Evolutionary conservation across 2,329 filamentous ascomycete genomes (phyloP).

Genomic region (Monosporascus sp.): DNA sequence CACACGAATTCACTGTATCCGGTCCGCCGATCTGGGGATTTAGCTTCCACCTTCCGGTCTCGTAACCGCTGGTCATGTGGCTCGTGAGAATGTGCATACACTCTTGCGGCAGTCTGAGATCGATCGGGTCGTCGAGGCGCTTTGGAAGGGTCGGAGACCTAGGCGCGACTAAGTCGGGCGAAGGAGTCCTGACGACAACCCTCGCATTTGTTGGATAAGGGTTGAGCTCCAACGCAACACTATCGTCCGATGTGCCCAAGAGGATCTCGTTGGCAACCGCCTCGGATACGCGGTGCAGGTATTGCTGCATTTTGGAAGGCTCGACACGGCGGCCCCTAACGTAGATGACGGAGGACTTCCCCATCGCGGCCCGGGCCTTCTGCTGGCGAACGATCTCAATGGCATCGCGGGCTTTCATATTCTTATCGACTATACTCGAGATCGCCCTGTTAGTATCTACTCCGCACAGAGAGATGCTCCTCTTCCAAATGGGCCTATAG

Average conservation of each 20-base stretch:
- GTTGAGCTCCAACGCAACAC: neutral
- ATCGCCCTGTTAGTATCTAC: neutral
- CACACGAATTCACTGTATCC: slow-evolving; percentile 22
- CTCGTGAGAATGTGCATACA: slow-evolving; percentile 23
- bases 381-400: slow-evolving; percentile 27
- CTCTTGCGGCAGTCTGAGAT: slow-evolving; percentile 20
- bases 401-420: slow-evolving; percentile 25
- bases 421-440: slow-evolving; percentile 19
- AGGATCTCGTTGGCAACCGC: slow-evolving; percentile 21
- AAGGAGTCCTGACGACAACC: slow-evolving; percentile 23
- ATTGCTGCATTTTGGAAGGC: slow-evolving; percentile 24
- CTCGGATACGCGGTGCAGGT: slow-evolving; percentile 17
- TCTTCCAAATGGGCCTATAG: neutral
- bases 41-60: slow-evolving; percentile 19
- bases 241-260: neutral
- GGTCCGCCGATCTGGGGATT: slow-evolving; percentile 7
- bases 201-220: slow-evolving; percentile 6
- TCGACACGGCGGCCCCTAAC: slow-evolving; percentile 22
- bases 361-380: slow-evolving; percentile 21
- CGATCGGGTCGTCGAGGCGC: slow-evolving; percentile 19
- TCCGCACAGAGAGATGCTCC: too few species aligned
- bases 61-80: slow-evolving; percentile 19
- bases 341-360: slow-evolving; percentile 23
- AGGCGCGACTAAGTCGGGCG: slow-evolving; percentile 11
- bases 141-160: slow-evolving; percentile 15